Base-by-base conservation (phyloP, 23 red algal species). In the Gracilaria gracilis region DNA sequence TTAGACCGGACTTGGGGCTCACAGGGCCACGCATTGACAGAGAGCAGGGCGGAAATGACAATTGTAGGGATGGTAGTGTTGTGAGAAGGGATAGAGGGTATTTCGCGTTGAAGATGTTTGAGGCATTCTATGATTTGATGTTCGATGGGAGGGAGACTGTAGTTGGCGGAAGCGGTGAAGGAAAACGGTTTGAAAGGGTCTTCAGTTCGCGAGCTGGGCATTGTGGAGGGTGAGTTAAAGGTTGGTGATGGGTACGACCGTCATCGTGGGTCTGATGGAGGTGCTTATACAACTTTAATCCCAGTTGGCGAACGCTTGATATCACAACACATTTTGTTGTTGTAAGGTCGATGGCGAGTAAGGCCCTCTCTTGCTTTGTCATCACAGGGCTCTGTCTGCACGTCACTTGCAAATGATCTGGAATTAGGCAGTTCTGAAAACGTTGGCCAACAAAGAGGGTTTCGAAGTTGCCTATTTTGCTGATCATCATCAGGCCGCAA, bases 1-100 rank as follows among this genome's bases (percentile, higher is more conserved):
- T 55, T 19, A 15, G 51, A 55, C 19, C 9, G 14, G 51, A 20
- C 9, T 15, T 55, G 51, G 51, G 19, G 9, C 9, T 55, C 51
- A 15, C 16, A 55, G 72, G 40, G 72, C 72, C 72, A 77, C n/a
- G 72, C 72, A 9, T 49, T 49, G 33, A 77, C 72, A 77, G 38
- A 77, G 12, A 49, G 49, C 24, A 77, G 72, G 27, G 72, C 72
- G 49, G 72, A 77, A 34, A 25, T 49, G 17, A 77, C 72, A 15
- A 77, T 15, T 16, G 72, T n/a, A 23, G 72, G 72, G 27, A 77
- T 77, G 8, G 27, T 39, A 14, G 72, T 77, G n/a, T 39, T 17
- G 23, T 27, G 21, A 0, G 40, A 40, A 16, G 27, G 0, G 12
- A 77, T 77, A 15, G 40, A 27, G 23, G 72, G 34, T 77, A 77